A percentile compares a stretch with the other conserved stretches of the same genome.
Conservation (phyloP, 306 rosid genomes). For the Cyamopsis tetragonoloba region DNA sequence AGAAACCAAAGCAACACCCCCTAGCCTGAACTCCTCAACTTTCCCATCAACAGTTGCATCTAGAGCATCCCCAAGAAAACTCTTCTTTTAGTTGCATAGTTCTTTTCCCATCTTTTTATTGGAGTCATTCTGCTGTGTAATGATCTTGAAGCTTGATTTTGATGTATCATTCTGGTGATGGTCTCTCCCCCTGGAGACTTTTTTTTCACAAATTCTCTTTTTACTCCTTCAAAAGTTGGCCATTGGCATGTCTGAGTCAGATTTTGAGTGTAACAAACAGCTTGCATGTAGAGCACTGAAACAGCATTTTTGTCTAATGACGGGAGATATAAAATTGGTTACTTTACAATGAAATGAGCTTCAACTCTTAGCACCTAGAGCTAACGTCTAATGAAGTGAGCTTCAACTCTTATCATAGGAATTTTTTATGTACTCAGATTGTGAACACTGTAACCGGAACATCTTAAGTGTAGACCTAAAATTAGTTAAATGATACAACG, state of each 20-base stretch:
- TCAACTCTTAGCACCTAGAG: background rate
- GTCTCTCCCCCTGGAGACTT: background rate
- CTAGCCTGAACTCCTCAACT: slow-evolving; percentile 40
- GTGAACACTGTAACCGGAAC: no score
- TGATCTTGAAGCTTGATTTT: slow-evolving; percentile 38
- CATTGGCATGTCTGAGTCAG: background rate
- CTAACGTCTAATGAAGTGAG: background rate
- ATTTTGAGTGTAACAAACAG: slow-evolving; percentile 1
- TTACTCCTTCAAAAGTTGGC: background rate
- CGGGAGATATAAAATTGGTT: slow-evolving; percentile 2
- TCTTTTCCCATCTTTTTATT: background rate
- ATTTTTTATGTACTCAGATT: background rate
- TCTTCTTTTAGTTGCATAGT: slow-evolving; percentile 55
- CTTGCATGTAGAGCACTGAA: background rate
- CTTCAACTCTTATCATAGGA: background rate
- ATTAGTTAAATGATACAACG: no score
- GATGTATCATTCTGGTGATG: slow-evolving; percentile 4
- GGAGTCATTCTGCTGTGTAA: slow-evolving; percentile 28
- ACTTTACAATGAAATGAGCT: background rate
- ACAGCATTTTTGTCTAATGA: slow-evolving; percentile 21
- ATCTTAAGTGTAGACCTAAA: no score
- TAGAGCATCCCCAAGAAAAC: slow-evolving; percentile 54
- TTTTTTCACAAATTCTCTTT: background rate
- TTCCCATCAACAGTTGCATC: slow-evolving; percentile 47
- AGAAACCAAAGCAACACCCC: slow-evolving; percentile 54